These are phyloP conservation scores for Dendrobium nobile DNA, from an alignment of 106 monocot genomes.

Conservation along the genomic window DNA sequence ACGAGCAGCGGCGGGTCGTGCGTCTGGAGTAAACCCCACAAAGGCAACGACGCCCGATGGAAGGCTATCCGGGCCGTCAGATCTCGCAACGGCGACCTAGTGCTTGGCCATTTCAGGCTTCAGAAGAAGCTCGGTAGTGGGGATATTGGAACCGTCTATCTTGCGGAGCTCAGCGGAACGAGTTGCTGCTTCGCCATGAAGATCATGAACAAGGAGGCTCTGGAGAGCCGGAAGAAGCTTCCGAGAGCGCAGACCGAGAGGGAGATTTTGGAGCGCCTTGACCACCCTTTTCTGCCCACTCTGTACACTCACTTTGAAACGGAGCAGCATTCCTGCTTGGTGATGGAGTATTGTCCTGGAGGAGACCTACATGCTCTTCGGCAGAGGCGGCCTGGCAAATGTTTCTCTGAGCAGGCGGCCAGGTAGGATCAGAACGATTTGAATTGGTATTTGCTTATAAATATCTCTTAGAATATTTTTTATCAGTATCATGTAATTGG, in stretches of 20 bases:
- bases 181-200: conserved; percentile 20
- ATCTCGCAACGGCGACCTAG: conserved; percentile 11
- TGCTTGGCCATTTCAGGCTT: conserved; percentile 18
- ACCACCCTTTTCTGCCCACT: conserved; percentile 23
- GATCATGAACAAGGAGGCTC: conserved; percentile 21
- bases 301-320: conserved; percentile 27
- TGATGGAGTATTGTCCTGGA: conserved; percentile 28
- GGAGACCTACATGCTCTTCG: conserved; percentile 22
- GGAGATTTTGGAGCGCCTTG: conserved; percentile 21
- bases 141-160: conserved; percentile 28
- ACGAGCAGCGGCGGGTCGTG: not conserved
- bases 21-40: conserved; percentile 21
- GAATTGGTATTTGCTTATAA: not conserved
- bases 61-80: conserved; percentile 17
- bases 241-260: conserved; percentile 24
- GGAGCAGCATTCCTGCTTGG: conserved; percentile 21
- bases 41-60: conserved; percentile 26
- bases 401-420: conserved; percentile 17
- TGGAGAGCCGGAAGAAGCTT: conserved; percentile 21
- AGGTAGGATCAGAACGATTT: conserved; percentile 9
- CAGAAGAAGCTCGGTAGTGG: conserved; percentile 26
- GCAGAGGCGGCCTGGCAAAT: conserved; percentile 20
- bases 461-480: not conserved
- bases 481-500: not conserved
- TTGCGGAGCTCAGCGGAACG: conserved; percentile 21